Percentiles rank a stretch among this genome's conserved stretches.
These are phyloP conservation scores for Suillus variegatus DNA, from an alignment of 768 basidiomycete species.

Conservation along the genomic window DNA sequence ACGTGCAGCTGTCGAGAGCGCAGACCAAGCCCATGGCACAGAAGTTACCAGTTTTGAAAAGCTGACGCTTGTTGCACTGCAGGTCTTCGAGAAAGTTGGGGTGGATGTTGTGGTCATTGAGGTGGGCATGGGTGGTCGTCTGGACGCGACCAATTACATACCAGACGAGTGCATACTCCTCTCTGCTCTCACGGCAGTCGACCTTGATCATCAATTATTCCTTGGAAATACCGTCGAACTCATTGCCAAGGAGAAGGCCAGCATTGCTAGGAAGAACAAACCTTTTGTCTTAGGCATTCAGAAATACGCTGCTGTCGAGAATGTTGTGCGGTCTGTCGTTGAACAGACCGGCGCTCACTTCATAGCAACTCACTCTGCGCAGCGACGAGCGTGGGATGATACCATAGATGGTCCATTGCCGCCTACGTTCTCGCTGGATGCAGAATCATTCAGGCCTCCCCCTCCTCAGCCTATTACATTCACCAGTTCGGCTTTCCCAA, in stretches of 20 bases:
- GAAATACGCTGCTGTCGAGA: conserved; percentile 48
- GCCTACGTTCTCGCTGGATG: conserved; percentile 34
- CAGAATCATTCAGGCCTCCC: conserved; percentile 33
- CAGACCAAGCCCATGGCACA: conserved; percentile 44
- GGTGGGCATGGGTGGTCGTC: conserved; percentile 91
- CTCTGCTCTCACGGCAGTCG: conserved; percentile 84
- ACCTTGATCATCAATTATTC: conserved; percentile 91
- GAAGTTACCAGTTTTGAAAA: conserved; percentile 79
- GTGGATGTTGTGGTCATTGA: conserved; percentile 88
- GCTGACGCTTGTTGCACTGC: conserved; percentile 78
- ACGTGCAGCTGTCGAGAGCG: conserved; percentile 47
- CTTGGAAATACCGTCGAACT: conserved; percentile 73
- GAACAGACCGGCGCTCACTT: conserved; percentile 43
- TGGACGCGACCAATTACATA: conserved; percentile 93
- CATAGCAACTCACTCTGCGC: conserved; percentile 36
- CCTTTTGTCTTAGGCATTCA: conserved; percentile 73
- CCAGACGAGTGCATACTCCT: conserved; percentile 67
- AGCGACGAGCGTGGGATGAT: conserved; percentile 30
- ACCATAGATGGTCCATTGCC: conserved; percentile 33
- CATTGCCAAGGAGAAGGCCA: conserved; percentile 84
- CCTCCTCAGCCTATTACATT: conserved; percentile 45
- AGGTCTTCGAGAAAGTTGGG: conserved; percentile 65
- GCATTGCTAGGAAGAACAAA: conserved; percentile 65
- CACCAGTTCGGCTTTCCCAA: conserved; percentile 43
- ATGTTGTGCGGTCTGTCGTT: conserved; percentile 45